Conservation (phyloP, 179 eudicot genomes). For the Vitellaria paradoxa region DNA sequence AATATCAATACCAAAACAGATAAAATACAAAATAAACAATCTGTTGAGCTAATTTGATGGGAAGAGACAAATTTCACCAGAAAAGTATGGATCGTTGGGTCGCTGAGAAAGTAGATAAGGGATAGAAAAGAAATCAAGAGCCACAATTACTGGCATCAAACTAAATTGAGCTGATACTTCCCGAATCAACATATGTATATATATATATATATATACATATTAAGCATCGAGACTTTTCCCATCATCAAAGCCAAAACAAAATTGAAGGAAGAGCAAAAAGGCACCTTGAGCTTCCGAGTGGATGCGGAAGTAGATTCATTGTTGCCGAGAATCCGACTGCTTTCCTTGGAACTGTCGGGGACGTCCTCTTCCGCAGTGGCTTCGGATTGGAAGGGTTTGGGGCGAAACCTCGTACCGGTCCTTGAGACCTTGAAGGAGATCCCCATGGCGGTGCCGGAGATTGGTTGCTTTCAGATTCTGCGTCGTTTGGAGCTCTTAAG, state of each 20-base stretch:
- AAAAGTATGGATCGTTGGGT: too few species aligned
- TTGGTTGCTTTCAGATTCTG: neutral
- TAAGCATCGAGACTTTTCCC: neutral
- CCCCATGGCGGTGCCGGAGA: slow-evolving; percentile 45
- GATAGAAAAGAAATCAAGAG: neutral
- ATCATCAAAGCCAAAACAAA: neutral
- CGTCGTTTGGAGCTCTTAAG: neutral
- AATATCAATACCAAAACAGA: neutral
- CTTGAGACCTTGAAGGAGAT: slow-evolving; percentile 84
- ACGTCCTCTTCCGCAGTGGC: slow-evolving; percentile 19
- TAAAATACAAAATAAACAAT: neutral
- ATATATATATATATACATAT: too few species aligned
- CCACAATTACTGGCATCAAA: neutral
- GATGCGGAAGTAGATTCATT: slow-evolving; percentile 17
- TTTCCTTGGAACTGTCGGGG: slow-evolving; percentile 21
- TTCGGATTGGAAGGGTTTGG: slow-evolving; percentile 37
- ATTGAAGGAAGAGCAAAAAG: neutral
- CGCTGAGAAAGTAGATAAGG: too few species aligned
- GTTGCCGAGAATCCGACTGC: slow-evolving; percentile 28
- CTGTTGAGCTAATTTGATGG: too few species aligned
- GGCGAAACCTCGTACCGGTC: slow-evolving; percentile 56
- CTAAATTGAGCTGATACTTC: neutral
- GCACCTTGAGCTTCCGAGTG: slow-evolving; percentile 27
- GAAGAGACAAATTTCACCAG: too few species aligned
- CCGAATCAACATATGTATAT: neutral